A percentile compares a stretch with the other conserved stretches of the same genome.
phyloP scores from a whole-genome alignment of 177 flowering plant genomes.

The Vitis hybrid region DNA sequence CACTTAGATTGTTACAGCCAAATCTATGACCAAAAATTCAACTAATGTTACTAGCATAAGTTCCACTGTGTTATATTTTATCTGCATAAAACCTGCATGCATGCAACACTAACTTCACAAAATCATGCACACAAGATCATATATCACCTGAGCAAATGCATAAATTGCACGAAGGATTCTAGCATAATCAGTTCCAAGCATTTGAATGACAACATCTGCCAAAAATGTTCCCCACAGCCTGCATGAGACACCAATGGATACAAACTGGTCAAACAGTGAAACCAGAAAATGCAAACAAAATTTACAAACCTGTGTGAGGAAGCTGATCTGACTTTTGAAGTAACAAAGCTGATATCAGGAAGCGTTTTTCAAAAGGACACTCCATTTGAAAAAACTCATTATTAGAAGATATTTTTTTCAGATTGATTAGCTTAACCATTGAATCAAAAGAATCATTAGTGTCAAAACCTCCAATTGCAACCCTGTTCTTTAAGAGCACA shows the following conservation, averaged over 20 bases:
- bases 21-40: neutral
- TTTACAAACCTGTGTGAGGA: neutral
- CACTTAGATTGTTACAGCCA: neutral
- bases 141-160: slow-evolving; percentile 90
- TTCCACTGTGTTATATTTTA: too few species aligned
- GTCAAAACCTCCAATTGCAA: too few species aligned
- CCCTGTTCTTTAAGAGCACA: too few species aligned
- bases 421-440: too few species aligned
- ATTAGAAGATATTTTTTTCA: too few species aligned
- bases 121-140: neutral
- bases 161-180: slow-evolving; percentile 88
- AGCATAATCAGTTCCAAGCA: slow-evolving; percentile 98
- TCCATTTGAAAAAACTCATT: neutral
- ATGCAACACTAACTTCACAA: neutral
- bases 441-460: too few species aligned
- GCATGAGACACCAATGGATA: slow-evolving; percentile 18
- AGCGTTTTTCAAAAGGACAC: neutral
- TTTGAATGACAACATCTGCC: slow-evolving; percentile 94
- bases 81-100: neutral
- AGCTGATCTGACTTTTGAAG: neutral
- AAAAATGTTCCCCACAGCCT: slow-evolving; percentile 95
- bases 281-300: neutral
- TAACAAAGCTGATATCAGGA: too few species aligned
- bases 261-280: neutral
- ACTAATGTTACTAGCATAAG: neutral